Percentiles rank a stretch among this genome's conserved stretches.
Conservation (phyloP, 345 rosid genomes). For the Dipteronia dyeriana region DNA sequence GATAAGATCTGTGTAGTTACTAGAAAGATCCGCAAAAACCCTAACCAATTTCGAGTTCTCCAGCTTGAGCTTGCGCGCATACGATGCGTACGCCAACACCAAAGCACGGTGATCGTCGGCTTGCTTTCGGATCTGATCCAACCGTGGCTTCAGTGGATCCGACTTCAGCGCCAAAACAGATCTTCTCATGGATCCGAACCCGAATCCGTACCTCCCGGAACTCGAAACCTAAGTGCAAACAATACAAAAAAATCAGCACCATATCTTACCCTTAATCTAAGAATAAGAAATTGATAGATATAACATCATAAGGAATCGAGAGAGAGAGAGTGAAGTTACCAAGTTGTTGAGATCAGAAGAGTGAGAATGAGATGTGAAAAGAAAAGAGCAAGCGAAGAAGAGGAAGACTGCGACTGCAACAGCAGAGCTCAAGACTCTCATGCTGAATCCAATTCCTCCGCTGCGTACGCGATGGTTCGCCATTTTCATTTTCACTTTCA, state of each 20-base stretch:
- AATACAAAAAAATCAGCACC: not conserved
- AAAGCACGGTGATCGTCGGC: slow-evolving; percentile 93
- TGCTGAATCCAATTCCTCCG: slow-evolving; percentile 34
- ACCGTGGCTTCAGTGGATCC: slow-evolving; percentile 85
- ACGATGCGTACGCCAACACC: slow-evolving; percentile 81
- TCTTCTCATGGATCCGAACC: slow-evolving; percentile 70
- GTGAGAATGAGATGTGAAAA: slow-evolving; percentile 51
- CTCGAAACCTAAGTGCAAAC: slow-evolving; percentile 41
- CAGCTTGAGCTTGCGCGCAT: slow-evolving; percentile 92
- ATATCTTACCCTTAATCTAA: no score
- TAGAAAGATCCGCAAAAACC: slow-evolving; percentile 81
- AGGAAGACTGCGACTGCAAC: slow-evolving; percentile 43
- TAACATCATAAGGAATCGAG: not conserved
- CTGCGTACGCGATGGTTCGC: slow-evolving; percentile 50
- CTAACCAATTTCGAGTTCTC: slow-evolving; percentile 89
- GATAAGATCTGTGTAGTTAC: slow-evolving; percentile 81
- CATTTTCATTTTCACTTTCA: slow-evolving; percentile 31
- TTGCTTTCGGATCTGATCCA: slow-evolving; percentile 93
- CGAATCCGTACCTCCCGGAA: slow-evolving; percentile 26
- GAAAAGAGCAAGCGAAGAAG: slow-evolving; percentile 52
- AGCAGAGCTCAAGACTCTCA: slow-evolving; percentile 50
- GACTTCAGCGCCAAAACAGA: slow-evolving; percentile 78
- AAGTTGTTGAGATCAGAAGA: slow-evolving; percentile 45
- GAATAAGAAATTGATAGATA: no score
- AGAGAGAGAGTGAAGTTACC: slow-evolving; percentile 37